Conservation (phyloP, 768 basidiomycete genomes). For the Panellus pusillus region DNA sequence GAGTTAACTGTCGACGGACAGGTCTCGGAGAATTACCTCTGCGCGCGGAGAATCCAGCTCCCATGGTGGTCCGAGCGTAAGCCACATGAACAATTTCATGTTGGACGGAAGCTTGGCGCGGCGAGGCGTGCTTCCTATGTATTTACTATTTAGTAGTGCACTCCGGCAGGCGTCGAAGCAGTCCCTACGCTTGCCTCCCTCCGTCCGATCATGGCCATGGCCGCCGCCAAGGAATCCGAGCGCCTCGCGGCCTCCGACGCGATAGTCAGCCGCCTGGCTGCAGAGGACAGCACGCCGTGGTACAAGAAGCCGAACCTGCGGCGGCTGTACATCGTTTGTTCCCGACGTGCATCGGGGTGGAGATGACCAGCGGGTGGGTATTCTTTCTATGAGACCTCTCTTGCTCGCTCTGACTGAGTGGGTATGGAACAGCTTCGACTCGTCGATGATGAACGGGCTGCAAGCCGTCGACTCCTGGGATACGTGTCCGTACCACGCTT, state of each 20-base stretch:
- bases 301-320: conserved; percentile 62
- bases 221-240: conserved; percentile 25
- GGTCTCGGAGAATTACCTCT: no score
- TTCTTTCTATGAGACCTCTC: conserved; percentile 16
- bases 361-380: conserved; percentile 65
- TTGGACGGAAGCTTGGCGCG: no score
- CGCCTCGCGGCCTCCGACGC: conserved; percentile 24
- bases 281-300: conserved; percentile 57
- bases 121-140: no score
- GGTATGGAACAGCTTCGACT: conserved; percentile 46
- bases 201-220: no score
- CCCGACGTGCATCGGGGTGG: conserved; percentile 61
- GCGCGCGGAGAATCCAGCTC: no score
- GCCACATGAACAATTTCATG: no score
- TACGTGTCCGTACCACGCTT: conserved; percentile 38
- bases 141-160: no score
- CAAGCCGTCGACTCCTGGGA: conserved; percentile 61
- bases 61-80: no score
- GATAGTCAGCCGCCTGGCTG: conserved; percentile 43
- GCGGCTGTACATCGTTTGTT: conserved; percentile 55
- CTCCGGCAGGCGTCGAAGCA: no score
- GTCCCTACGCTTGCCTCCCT: no score
- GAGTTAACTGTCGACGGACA: no score
- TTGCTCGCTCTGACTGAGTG: background rate
- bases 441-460: conserved; percentile 63